These are phyloP conservation scores for Fusarium dimerum DNA, from an alignment of 2,329 filamentous ascomycete species.

Conservation along the genomic window DNA sequence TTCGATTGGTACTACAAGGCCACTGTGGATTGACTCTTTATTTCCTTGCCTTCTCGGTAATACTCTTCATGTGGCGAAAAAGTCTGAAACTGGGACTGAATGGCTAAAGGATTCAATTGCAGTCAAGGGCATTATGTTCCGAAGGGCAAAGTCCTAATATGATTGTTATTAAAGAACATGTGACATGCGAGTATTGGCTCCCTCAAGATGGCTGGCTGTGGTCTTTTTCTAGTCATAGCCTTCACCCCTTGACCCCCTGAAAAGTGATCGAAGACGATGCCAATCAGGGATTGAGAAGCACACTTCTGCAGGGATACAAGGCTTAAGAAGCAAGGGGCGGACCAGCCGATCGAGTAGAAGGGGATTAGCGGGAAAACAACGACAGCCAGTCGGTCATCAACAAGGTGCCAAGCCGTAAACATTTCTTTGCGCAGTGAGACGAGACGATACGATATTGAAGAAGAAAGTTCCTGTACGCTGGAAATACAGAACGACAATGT, in stretches of 20 bases:
- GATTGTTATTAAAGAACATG: neutral
- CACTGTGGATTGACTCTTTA: slow-evolving; percentile 5
- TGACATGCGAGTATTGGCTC: neutral
- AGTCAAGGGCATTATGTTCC: neutral
- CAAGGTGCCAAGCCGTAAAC: slow-evolving; percentile 25
- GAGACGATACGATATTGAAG: slow-evolving; percentile 8
- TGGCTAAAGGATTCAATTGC: no score
- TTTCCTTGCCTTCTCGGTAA: neutral
- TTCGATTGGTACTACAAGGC: slow-evolving; percentile 8
- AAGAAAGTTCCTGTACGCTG: slow-evolving; percentile 11
- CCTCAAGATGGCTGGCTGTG: slow-evolving; percentile 12
- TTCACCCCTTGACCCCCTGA: neutral
- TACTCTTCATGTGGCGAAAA: neutral
- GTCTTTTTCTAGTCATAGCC: slow-evolving; percentile 15
- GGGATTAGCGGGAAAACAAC: slow-evolving; percentile 22
- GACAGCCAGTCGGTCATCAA: slow-evolving; percentile 24
- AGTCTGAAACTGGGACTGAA: no score
- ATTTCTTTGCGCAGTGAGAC: slow-evolving; percentile 19
- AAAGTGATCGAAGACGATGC: slow-evolving; percentile 19
- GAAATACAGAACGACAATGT: neutral
- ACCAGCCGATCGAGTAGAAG: slow-evolving; percentile 21
- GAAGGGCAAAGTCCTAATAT: neutral
- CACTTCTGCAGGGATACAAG: slow-evolving; percentile 17
- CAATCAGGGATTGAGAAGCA: slow-evolving; percentile 25
- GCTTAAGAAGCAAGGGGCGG: slow-evolving; percentile 17